These are phyloP conservation scores for Irpex rosettiformis DNA, from an alignment of 1,284 basidiomycete species.

Conservation along the genomic window DNA sequence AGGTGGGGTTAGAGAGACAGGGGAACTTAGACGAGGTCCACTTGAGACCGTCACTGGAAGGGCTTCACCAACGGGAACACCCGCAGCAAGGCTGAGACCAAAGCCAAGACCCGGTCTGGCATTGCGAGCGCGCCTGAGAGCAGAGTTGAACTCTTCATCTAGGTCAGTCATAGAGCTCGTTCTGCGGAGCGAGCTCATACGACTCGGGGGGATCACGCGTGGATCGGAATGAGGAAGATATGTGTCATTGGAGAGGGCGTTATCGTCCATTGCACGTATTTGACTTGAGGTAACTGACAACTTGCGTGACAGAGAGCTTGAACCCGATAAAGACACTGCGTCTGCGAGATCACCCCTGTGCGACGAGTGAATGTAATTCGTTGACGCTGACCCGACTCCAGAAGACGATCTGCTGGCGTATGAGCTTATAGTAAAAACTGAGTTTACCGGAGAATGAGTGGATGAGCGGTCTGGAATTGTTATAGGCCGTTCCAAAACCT, in stretches of 20 bases:
- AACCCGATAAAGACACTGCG: constrained; percentile 41
- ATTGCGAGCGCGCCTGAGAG: constrained; percentile 41
- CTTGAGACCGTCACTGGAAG: constrained; percentile 54
- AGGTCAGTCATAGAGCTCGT: constrained; percentile 77
- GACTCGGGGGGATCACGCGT: constrained; percentile 62
- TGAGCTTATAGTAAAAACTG: constrained; percentile 66
- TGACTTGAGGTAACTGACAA: constrained; percentile 54
- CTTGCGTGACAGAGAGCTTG: constrained; percentile 37
- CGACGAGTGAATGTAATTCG: constrained; percentile 69
- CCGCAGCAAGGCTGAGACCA: constrained; percentile 37
- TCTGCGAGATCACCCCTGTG: constrained; percentile 63
- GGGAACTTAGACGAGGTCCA: constrained; percentile 46
- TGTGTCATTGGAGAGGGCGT: constrained; percentile 54
- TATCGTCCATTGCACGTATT: constrained; percentile 66
- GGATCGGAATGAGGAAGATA: constrained; percentile 60
- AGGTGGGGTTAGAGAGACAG: constrained; percentile 60
- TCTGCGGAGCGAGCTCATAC: constrained; percentile 57
- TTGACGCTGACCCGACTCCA: constrained; percentile 58
- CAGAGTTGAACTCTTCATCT: constrained; percentile 61
- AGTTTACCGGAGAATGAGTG: constrained; percentile 66
- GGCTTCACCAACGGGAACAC: constrained; percentile 37
- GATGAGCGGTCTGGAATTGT: constrained; percentile 47
- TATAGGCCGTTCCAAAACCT: constrained; percentile 52
- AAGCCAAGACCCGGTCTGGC: constrained; percentile 45
- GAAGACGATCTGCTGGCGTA: constrained; percentile 37